Evolutionary conservation across 2,329 filamentous ascomycete genomes (phyloP), one percentile per base, ranked within the genome.

Genomic region (Rhinocladiella similis): DNA sequence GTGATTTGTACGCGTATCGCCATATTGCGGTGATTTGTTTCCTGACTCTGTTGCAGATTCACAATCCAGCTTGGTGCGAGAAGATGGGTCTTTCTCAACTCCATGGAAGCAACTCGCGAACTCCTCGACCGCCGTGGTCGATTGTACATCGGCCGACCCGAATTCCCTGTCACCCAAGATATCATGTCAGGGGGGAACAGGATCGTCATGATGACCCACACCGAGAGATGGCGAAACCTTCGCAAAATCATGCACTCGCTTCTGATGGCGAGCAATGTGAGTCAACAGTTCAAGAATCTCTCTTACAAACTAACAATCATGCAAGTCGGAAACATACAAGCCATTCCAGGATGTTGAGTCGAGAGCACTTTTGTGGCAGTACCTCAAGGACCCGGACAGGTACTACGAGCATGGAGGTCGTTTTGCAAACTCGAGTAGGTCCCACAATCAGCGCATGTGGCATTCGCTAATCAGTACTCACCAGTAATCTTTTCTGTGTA

Each of bases 351-450:
- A 46, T 46, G 20, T 46, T 22, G 43, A 46, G 43, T 46, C 43
- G 20, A 22, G 43, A 25, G 39, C 50, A 45, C 36, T 62, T 16
- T 25, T 62, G 18, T 54, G 50, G 53, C 53, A 60, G 14, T 57
- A 50, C 39, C 35, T 62, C 2, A 54, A 57, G 14, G 22, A 27
- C 10, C 59, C 57, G 3, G 50, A 60, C 12, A 41, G 52, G 2
- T 77, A 73, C 73, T 75, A 71, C 49, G 52, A 57, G 5, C 72
- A 75, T 57, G 69, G 75, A 54, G 74, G 72, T 58, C 71, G 72
- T 18, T 77, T 73, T 60, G 66, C 73, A 12, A 72, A 70, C 53
- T 69, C 69, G 18, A 1, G 68, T 75, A 14, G 5, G 64, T 72
- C 54, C 22, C n/a, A 14, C 43, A 3, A 14, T 14, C 43, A 27